phyloP scores from a whole-genome alignment of 129 eudicot species.

The Erigeron canadensis region DNA sequence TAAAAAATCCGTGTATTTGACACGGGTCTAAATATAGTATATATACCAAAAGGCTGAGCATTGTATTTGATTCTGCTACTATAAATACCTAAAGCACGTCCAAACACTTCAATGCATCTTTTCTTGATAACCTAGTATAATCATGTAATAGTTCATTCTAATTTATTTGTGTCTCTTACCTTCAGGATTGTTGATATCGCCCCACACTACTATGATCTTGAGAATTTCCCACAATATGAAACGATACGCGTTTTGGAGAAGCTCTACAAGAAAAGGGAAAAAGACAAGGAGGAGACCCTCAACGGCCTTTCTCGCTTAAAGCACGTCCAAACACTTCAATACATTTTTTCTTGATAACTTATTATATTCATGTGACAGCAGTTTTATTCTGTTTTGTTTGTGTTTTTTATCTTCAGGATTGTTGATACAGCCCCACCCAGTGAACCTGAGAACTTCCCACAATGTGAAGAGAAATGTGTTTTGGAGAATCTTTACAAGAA shows the following conservation, averaged over 20 bases:
- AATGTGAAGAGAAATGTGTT: constrained; percentile 85
- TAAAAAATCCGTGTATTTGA: no score
- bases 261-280: constrained; percentile 81
- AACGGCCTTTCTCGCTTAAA: no score
- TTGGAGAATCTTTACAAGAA: constrained; percentile 85
- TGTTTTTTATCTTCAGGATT: constrained; percentile 49
- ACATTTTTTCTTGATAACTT: no score
- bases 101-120: no score
- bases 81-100: no score
- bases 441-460: constrained; percentile 81
- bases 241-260: constrained; percentile 82
- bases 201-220: constrained; percentile 80
- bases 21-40: no score
- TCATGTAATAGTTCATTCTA: background rate
- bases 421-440: constrained; percentile 83
- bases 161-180: background rate
- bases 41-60: no score
- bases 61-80: no score
- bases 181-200: constrained; percentile 89
- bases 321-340: no score
- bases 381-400: background rate
- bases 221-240: constrained; percentile 88
- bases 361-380: background rate
- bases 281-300: constrained; percentile 49
- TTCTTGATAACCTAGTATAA: no score